These are phyloP conservation scores for Penicillium taxi DNA, from an alignment of 495 filamentous ascomycete genomes.

Conservation along the genomic window DNA sequence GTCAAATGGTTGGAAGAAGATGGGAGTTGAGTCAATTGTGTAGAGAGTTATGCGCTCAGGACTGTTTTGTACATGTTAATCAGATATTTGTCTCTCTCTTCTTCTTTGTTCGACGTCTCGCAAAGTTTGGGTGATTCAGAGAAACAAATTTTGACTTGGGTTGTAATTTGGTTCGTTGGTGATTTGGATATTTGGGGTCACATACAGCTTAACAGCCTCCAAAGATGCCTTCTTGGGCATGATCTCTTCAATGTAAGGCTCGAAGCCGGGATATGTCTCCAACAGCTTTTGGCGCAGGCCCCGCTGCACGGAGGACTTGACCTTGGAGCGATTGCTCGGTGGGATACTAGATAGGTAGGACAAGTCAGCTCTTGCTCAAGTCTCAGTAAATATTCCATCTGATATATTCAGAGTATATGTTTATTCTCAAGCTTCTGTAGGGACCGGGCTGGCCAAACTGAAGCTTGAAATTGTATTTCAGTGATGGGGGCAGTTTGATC, in stretches of 20 bases:
- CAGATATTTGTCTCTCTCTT: no score
- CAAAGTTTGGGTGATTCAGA: no score
- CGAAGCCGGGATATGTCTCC: constrained; percentile 77
- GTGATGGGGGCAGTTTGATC: constrained; percentile 1
- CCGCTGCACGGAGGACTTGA: constrained; percentile 93
- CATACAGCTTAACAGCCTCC: constrained; percentile 76
- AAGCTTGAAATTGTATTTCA: constrained; percentile 1
- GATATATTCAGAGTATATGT: not conserved
- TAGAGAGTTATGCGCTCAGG: constrained; percentile 85
- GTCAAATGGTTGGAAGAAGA: constrained; percentile 90
- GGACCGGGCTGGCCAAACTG: not conserved
- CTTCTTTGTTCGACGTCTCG: no score
- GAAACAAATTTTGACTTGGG: constrained; percentile 2
- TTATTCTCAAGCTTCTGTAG: not conserved
- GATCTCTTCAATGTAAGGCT: constrained; percentile 86
- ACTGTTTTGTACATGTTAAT: constrained; percentile 26
- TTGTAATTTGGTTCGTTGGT: no score
- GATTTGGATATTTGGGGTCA: constrained; percentile 1
- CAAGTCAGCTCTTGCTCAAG: constrained; percentile 14
- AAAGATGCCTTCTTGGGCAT: constrained; percentile 93
- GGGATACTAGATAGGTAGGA: constrained; percentile 49
- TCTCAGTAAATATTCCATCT: not conserved
- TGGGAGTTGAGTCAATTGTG: constrained; percentile 61
- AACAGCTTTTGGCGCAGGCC: constrained; percentile 71
- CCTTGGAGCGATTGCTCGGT: constrained; percentile 78